phyloP scores from a whole-genome alignment of 495 filamentous ascomycete species.

The Paragyromitra xinjiangensis region DNA sequence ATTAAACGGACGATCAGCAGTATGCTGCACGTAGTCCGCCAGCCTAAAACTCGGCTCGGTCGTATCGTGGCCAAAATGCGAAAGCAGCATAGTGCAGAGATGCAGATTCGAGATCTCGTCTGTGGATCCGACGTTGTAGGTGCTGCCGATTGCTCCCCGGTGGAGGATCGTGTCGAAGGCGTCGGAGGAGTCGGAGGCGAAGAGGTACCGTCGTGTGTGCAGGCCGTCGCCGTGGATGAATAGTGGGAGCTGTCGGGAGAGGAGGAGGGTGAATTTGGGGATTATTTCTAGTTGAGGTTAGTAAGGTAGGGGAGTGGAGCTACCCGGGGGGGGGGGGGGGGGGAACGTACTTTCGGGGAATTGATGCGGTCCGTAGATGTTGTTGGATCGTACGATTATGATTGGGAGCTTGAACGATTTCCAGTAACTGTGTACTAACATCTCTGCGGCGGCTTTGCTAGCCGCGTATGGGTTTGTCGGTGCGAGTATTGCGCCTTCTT shows the following conservation, averaged over 20 bases:
- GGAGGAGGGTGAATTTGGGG: constrained; percentile 73
- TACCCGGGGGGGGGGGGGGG: not conserved
- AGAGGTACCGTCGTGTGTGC: constrained; percentile 74
- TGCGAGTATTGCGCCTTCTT: constrained; percentile 67
- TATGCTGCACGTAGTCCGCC: constrained; percentile 69
- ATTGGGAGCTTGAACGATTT: constrained; percentile 76
- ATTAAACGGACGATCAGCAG: constrained; percentile 76
- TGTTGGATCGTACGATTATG: constrained; percentile 78
- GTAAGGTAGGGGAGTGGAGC: not conserved
- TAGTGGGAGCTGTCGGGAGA: constrained; percentile 67
- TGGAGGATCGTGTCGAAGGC: constrained; percentile 81
- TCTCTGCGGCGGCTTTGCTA: constrained; percentile 80
- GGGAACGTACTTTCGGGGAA: constrained; percentile 74
- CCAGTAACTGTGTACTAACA: constrained; percentile 78
- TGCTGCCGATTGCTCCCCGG: constrained; percentile 70
- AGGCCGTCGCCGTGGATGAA: constrained; percentile 75
- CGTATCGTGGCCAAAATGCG: constrained; percentile 61
- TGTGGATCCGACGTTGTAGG: constrained; percentile 76
- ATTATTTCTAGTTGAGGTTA: constrained; percentile 71
- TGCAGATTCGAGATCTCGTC: constrained; percentile 72
- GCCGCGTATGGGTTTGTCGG: constrained; percentile 83
- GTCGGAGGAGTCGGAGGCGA: constrained; percentile 76
- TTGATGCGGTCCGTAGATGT: constrained; percentile 81
- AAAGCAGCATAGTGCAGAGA: constrained; percentile 68
- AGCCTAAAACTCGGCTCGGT: constrained; percentile 53